Percentiles rank a stretch among this genome's conserved stretches.
These are phyloP conservation scores for Brettanomyces naardenensis DNA, from an alignment of 805 yeast species.

Conservation along the genomic window DNA sequence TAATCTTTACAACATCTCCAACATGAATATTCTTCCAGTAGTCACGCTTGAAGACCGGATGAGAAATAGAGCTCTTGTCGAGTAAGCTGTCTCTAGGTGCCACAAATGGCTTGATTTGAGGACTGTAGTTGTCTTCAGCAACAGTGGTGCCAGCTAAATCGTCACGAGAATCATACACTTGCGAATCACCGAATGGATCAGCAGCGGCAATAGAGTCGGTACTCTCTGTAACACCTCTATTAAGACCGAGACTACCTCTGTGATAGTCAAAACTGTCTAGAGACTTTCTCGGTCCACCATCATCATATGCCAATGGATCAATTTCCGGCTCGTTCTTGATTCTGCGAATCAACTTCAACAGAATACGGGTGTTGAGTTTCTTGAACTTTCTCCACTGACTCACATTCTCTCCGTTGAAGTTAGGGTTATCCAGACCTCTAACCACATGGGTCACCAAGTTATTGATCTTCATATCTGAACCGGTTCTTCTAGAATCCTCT, in stretches of 20 bases:
- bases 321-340: conserved; percentile 15
- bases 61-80: conserved; percentile 7
- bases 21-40: conserved; percentile 70
- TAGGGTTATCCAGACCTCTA: conserved; percentile 45
- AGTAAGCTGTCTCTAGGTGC: too few species aligned
- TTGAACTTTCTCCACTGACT: conserved; percentile 66
- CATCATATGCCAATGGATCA: conserved; percentile 22
- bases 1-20: conserved; percentile 63
- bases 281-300: conserved; percentile 18
- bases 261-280: conserved; percentile 28
- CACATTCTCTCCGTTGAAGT: conserved; percentile 55
- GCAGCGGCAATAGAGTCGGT: conserved; percentile 15
- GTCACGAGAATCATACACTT: conserved; percentile 8
- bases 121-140: conserved; percentile 3
- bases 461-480: conserved; percentile 65
- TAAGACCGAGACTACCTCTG: conserved; percentile 13
- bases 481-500: conserved; percentile 72
- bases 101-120: conserved; percentile 22
- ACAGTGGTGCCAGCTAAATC: conserved; percentile 4
- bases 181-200: conserved; percentile 20
- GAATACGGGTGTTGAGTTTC: conserved; percentile 28
- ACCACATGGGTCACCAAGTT: conserved; percentile 66
- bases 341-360: conserved; percentile 12
- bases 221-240: conserved; percentile 6
- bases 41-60: conserved; percentile 30